Evolutionary conservation across 768 basidiomycete genomes (phyloP).

Genomic region (Naganishia vaughanmartiniae): DNA sequence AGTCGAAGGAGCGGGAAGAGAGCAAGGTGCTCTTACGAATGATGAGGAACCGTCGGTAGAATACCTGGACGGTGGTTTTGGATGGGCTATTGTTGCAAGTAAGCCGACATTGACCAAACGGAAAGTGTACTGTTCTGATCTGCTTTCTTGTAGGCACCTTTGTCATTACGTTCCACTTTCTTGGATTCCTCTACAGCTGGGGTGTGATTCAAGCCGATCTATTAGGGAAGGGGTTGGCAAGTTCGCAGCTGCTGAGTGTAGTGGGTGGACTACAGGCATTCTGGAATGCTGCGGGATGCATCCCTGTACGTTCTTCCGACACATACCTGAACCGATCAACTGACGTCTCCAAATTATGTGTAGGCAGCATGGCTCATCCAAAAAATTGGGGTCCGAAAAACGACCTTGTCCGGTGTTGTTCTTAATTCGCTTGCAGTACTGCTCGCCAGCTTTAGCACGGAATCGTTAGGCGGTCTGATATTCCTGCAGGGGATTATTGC

Average conservation of each 20-base stretch:
- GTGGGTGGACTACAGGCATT: slow-evolving; percentile 32
- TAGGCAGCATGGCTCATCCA: slow-evolving; percentile 18
- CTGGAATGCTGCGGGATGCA: slow-evolving; percentile 27
- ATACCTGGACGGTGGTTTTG: slow-evolving; percentile 28
- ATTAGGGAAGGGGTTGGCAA: slow-evolving; percentile 13
- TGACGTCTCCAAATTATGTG: not conserved
- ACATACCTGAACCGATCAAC: not conserved
- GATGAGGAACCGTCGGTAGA: not conserved
- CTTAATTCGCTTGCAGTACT: slow-evolving; percentile 11
- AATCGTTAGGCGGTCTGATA: slow-evolving; percentile 28
- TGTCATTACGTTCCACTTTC: slow-evolving; percentile 27
- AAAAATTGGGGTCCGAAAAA: slow-evolving; percentile 4
- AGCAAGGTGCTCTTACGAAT: not conserved
- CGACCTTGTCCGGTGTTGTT: slow-evolving; percentile 18
- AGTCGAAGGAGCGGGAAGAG: not conserved
- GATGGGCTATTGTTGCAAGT: slow-evolving; percentile 28
- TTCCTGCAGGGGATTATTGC: slow-evolving; percentile 27
- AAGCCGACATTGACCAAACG: not conserved
- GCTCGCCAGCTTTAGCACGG: slow-evolving; percentile 25
- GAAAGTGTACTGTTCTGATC: not conserved
- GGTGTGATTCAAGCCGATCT: slow-evolving; percentile 35
- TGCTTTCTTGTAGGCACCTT: slow-evolving; percentile 22
- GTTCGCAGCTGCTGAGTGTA: slow-evolving; percentile 22
- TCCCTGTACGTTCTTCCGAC: slow-evolving; percentile 27
- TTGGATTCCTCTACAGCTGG: slow-evolving; percentile 34